phyloP scores from a whole-genome alignment of 495 filamentous ascomycete species.

The Rostrohypoxylon terebratum region DNA sequence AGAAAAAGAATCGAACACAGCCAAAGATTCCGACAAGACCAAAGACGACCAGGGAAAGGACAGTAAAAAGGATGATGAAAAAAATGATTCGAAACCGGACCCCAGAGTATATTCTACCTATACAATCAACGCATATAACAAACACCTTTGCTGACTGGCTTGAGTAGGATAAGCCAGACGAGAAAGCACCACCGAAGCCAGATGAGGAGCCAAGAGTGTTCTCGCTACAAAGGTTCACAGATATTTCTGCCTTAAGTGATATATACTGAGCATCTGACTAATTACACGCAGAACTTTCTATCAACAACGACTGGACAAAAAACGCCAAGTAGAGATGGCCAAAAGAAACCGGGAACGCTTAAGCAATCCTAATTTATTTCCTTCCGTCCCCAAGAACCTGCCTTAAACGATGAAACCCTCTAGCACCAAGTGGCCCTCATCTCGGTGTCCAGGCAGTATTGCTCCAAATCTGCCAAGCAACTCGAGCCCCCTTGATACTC shows the following conservation, averaged over 20 bases:
- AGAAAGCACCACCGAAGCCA: constrained; percentile 55
- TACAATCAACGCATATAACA: constrained; percentile 39
- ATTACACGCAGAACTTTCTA: constrained; percentile 77
- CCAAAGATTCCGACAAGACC: constrained; percentile 56
- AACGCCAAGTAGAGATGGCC: constrained; percentile 81
- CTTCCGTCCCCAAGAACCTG: constrained; percentile 80
- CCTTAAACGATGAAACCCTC: constrained; percentile 55
- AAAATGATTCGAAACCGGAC: constrained; percentile 31
- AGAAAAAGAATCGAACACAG: constrained; percentile 63
- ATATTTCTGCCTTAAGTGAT: background rate
- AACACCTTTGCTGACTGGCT: constrained; percentile 6
- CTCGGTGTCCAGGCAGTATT: constrained; percentile 10
- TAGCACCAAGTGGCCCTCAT: constrained; percentile 4
- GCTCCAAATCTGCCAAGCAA: constrained; percentile 1
- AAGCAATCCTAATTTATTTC: constrained; percentile 81
- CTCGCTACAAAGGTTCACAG: constrained; percentile 79
- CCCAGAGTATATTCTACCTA: constrained; percentile 30
- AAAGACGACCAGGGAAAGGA: constrained; percentile 62
- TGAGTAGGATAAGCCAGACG: constrained; percentile 68
- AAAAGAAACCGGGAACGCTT: constrained; percentile 85
- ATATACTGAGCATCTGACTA: constrained; percentile 19
- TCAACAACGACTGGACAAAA: constrained; percentile 82
- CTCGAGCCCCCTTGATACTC: background rate
- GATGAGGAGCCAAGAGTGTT: constrained; percentile 82
- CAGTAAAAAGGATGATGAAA: constrained; percentile 50